Conservation (phyloP, 2,329 filamentous ascomycete species). For the Venturia nashicola region DNA sequence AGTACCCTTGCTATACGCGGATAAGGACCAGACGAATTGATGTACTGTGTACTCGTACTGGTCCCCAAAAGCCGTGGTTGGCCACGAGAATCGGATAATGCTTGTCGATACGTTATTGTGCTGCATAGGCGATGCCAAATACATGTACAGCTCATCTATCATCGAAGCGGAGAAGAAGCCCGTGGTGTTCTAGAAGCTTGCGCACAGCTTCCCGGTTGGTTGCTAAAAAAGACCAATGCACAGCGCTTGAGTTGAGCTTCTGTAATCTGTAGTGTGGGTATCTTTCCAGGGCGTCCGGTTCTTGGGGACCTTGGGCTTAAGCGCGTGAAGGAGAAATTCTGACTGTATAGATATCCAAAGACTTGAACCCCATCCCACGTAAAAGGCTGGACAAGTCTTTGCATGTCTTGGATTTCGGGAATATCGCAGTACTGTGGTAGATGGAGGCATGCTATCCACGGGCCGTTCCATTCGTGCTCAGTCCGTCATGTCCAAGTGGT, state of each 20-base stretch:
- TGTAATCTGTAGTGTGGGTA: neutral
- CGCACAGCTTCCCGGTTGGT: neutral
- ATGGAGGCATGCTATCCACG: neutral
- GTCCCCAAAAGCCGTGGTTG: neutral
- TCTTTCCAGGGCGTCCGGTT: no score
- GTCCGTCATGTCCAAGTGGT: no score
- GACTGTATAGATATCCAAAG: no score
- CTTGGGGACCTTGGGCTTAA: no score
- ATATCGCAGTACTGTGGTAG: no score
- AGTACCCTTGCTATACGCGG: no score
- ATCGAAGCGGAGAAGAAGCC: neutral
- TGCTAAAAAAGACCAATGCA: neutral
- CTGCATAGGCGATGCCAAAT: neutral
- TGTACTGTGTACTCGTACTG: neutral
- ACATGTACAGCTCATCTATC: no score
- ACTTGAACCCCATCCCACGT: neutral
- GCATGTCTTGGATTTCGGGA: no score
- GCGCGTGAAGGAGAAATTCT: no score
- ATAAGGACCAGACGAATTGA: no score
- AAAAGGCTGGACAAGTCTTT: no score
- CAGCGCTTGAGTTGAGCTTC: neutral
- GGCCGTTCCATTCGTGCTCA: neutral
- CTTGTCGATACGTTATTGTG: neutral
- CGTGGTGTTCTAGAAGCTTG: neutral
- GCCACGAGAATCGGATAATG: neutral